phyloP scores from a whole-genome alignment of 768 basidiomycete genomes.

The Asterophora parasitica region DNA sequence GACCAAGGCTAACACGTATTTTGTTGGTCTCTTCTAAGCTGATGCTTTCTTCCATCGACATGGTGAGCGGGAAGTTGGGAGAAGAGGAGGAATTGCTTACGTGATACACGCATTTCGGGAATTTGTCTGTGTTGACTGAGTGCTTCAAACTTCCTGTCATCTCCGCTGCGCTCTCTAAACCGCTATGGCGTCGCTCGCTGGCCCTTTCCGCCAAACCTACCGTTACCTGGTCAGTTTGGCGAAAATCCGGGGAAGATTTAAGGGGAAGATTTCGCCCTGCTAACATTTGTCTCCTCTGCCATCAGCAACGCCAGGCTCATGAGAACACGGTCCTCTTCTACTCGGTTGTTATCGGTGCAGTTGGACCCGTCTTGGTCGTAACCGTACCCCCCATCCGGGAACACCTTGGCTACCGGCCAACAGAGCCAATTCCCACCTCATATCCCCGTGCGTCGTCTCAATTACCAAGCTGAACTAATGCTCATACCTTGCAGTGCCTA shows the following conservation, averaged over 20 bases:
- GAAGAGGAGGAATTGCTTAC: conserved; percentile 16
- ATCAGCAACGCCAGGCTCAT: conserved; percentile 85
- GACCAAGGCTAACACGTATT: conserved; percentile 88
- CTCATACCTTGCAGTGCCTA: conserved; percentile 47
- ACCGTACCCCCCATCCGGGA: conserved; percentile 76
- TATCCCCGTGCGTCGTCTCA: conserved; percentile 65
- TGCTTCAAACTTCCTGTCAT: conserved; percentile 5
- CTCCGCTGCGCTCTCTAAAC: conserved; percentile 1
- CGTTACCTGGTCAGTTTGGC: conserved; percentile 40
- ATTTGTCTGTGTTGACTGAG: conserved; percentile 10
- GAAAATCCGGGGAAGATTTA: no score
- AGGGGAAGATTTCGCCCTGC: no score
- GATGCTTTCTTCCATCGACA: conserved; percentile 83
- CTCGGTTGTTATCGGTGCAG: conserved; percentile 67
- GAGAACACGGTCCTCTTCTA: conserved; percentile 90
- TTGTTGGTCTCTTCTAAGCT: conserved; percentile 95
- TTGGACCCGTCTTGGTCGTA: conserved; percentile 72
- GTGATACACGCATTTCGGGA: conserved; percentile 11
- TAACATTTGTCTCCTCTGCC: conserved; percentile 7
- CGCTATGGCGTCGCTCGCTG: conserved; percentile 39
- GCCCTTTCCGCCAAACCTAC: conserved; percentile 48
- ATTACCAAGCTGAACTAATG: neutral
- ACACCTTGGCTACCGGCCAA: conserved; percentile 63
- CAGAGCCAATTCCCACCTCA: conserved; percentile 67
- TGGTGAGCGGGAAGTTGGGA: conserved; percentile 24